Evolutionary conservation across 1,139 yeast genomes (phyloP), one percentile per base, ranked within the genome.

Genomic region (Ogataea hybrid): DNA sequence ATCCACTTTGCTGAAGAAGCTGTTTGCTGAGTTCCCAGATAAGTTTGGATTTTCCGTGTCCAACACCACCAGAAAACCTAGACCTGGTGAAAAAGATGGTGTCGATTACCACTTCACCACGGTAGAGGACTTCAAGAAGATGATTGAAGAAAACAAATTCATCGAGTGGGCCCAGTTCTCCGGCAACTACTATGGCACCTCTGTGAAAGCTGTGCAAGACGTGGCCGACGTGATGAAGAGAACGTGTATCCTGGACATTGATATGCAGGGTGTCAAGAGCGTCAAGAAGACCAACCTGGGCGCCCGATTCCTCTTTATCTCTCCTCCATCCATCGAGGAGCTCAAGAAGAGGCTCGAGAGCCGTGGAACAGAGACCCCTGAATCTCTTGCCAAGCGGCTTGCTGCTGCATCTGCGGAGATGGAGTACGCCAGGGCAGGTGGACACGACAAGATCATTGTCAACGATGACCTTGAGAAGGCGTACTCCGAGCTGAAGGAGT

Each of bases 131-230:
- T 92, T 92, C 77, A 75, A 87, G 67, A 63, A 72, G 53, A 73
- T 87, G 64, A 87, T 92, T 52, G 82, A 73, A 10, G 79, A 79
- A 32, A 70, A 78, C 39, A 85, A 83, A 51, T 94, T 92, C 68
- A 82, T 92, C 57, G 99, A 92, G 68, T 88, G 96, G 95, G 98
- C 99, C 9, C 94, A 88, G 67, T 92, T 92, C 62, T 87, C 96
- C 8, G 97, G 97, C 37, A 92, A 94, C 74, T 89, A 84, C 73
- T 92, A 92, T 66, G 99, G 99, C 48, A 92, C 98, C 43, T 74
- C 96, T 36, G 73, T 87, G 55, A 83, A 80, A 58, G 82, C 96
- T 23, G 97, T 92, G 44, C 76, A 84, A 57, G 84, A 82, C 49
- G 92, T 86, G 38, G 67, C 82, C 36, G 67, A 67, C 28, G 70